Conservation (phyloP, 2,329 filamentous ascomycete species). For the Dendrostoma leiphaemia region DNA sequence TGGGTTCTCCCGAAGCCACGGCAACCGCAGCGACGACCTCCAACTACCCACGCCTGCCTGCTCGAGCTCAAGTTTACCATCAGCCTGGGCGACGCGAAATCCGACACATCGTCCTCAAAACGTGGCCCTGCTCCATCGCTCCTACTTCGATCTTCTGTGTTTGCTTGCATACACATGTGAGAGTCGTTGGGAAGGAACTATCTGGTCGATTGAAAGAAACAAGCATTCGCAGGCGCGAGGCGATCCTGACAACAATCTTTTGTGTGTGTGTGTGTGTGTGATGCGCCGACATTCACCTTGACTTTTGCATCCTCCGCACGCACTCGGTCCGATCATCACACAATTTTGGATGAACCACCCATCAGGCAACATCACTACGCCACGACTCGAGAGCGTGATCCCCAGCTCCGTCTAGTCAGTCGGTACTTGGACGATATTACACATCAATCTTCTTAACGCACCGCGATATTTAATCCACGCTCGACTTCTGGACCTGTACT, state of each 20-base stretch:
- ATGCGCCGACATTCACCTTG: neutral
- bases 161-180: neutral
- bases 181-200: neutral
- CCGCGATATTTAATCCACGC: neutral
- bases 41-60: neutral
- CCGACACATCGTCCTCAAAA: neutral
- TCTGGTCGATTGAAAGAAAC: neutral
- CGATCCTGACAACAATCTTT: neutral
- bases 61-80: no score
- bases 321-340: neutral
- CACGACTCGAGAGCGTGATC: conserved; percentile 5
- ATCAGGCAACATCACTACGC: conserved; percentile 15
- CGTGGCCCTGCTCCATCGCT: neutral
- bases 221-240: neutral
- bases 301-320: neutral
- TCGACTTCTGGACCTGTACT: neutral
- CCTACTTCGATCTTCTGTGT: neutral
- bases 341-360: conserved; percentile 9
- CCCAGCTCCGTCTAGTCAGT: conserved; percentile 4
- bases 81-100: neutral
- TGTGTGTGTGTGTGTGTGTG: neutral
- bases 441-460: conserved; percentile 13
- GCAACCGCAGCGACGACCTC: neutral
- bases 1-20: neutral
- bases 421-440: conserved; percentile 11